phyloP scores from a whole-genome alignment of 2,329 filamentous ascomycete genomes.

The Achaetomium macrosporum region DNA sequence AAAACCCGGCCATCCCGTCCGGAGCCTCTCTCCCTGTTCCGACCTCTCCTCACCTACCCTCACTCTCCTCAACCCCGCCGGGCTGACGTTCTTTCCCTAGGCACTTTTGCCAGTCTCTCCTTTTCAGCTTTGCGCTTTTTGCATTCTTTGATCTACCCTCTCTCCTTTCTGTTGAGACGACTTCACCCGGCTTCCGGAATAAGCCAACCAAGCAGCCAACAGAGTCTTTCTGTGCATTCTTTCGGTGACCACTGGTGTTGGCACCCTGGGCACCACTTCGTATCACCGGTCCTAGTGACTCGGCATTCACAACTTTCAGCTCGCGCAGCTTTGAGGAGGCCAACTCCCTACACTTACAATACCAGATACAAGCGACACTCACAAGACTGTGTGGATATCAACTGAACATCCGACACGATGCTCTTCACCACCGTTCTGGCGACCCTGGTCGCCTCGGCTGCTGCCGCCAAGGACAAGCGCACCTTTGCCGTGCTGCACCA shows the following conservation, averaged over 20 bases:
- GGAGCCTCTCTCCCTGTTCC: slow-evolving; percentile 1
- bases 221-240: slow-evolving; percentile 1
- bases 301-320: neutral
- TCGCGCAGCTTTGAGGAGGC: slow-evolving; percentile 9
- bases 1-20: slow-evolving; percentile 6
- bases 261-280: slow-evolving; percentile 6
- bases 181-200: neutral
- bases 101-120: slow-evolving; percentile 19
- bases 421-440: slow-evolving; percentile 24
- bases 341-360: neutral
- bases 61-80: slow-evolving; percentile 17
- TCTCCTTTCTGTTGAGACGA: slow-evolving; percentile 22
- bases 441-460: slow-evolving; percentile 34
- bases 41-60: slow-evolving; percentile 5
- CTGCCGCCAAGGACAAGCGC: slow-evolving; percentile 36
- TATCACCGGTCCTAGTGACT: slow-evolving; percentile 17
- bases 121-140: slow-evolving; percentile 14
- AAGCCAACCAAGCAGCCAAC: slow-evolving; percentile 4
- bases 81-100: slow-evolving; percentile 23
- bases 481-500: slow-evolving; percentile 67
- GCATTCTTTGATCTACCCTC: slow-evolving; percentile 17
- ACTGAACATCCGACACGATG: slow-evolving; percentile 14
- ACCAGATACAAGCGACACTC: neutral
- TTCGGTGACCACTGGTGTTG: slow-evolving; percentile 16
- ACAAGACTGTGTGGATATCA: no score